Evolutionary conservation across 2,329 filamentous ascomycete genomes (phyloP).

Genomic region (Cucurbitaria berberidis): DNA sequence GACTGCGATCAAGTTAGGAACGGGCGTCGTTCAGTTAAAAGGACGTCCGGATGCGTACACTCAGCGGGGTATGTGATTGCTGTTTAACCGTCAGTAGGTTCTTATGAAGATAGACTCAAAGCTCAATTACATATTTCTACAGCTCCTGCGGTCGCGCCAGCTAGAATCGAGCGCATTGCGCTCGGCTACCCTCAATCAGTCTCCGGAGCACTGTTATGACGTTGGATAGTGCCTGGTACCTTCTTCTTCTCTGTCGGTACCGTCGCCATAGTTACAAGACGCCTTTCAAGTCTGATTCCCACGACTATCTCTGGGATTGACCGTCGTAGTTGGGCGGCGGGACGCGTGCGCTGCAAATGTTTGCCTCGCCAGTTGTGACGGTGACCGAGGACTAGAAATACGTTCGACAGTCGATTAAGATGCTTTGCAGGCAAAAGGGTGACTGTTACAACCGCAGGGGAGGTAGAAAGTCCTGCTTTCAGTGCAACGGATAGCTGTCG

Average conservation of each 20-base stretch:
- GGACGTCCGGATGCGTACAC: slow-evolving; percentile 61
- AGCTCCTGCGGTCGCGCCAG: slow-evolving; percentile 90
- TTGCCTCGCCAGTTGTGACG: slow-evolving; percentile 20
- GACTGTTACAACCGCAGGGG: neutral
- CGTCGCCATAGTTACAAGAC: slow-evolving; percentile 30
- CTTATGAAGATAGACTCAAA: neutral
- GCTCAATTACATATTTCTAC: slow-evolving; percentile 79
- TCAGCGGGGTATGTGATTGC: slow-evolving; percentile 94
- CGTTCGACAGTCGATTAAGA: neutral
- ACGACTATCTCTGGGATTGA: slow-evolving; percentile 7
- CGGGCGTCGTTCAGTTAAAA: neutral
- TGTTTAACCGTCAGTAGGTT: slow-evolving; percentile 42
- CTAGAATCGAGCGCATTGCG: slow-evolving; percentile 85
- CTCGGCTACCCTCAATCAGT: slow-evolving; percentile 64
- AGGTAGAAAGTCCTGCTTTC: neutral
- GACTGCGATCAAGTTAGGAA: slow-evolving; percentile 59
- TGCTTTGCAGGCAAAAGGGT: neutral
- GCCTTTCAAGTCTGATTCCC: neutral
- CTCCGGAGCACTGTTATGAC: neutral
- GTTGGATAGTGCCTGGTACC: slow-evolving; percentile 13
- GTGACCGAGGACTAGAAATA: slow-evolving; percentile 10
- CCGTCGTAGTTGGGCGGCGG: slow-evolving; percentile 1
- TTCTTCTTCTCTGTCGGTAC: slow-evolving; percentile 46
- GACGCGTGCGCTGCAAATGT: slow-evolving; percentile 7
- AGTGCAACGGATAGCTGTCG: neutral